Conservation (phyloP, 108 stramenopile genomes). For the Fistulifera pelliculosa region DNA sequence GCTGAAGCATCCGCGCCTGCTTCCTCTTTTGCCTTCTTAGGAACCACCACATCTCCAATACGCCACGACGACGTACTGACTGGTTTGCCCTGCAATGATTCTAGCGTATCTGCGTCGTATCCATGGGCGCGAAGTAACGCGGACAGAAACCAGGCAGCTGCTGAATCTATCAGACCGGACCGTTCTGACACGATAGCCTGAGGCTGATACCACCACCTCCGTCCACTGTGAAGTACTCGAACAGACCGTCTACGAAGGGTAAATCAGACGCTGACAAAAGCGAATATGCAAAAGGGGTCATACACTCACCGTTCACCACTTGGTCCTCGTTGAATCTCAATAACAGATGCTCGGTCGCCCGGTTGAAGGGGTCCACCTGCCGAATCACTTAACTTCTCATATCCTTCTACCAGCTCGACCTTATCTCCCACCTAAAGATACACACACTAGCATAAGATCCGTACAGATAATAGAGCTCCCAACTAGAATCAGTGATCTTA, state of each 20-base stretch:
- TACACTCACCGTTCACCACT: slow-evolving; percentile 16
- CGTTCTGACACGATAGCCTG: slow-evolving; percentile 26
- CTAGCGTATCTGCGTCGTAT: slow-evolving; percentile 16
- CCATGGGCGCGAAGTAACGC: slow-evolving; percentile 29
- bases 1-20: neutral
- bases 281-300: neutral
- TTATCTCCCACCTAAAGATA: slow-evolving; percentile 24
- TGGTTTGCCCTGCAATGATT: slow-evolving; percentile 14
- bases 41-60: slow-evolving; percentile 33
- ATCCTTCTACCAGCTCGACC: slow-evolving; percentile 34
- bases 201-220: slow-evolving; percentile 49
- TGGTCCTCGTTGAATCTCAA: slow-evolving; percentile 30
- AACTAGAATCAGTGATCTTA: neutral
- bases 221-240: slow-evolving; percentile 27
- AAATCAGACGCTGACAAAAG: neutral
- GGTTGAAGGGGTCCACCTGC: slow-evolving; percentile 28
- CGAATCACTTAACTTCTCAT: slow-evolving; percentile 35
- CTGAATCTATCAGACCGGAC: slow-evolving; percentile 27
- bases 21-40: slow-evolving; percentile 12
- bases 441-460: neutral
- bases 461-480: neutral
- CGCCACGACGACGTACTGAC: slow-evolving; percentile 20
- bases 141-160: slow-evolving; percentile 29
- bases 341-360: slow-evolving; percentile 26
- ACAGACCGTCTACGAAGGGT: slow-evolving; percentile 15